Conservation (phyloP, 225 moss, liverwort and hornwort genomes). For the Marchantia paleacea region DNA sequence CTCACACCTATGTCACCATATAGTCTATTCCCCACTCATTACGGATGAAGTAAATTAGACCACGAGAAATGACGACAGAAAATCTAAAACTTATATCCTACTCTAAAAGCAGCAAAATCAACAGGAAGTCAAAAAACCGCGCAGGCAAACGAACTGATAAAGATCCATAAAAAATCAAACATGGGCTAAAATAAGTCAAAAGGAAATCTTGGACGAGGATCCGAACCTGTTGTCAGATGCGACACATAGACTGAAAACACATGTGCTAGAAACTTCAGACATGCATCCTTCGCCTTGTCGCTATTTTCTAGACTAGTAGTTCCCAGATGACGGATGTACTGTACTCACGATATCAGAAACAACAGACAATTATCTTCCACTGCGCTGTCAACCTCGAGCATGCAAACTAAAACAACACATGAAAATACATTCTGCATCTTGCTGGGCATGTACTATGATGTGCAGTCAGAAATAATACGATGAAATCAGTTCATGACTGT, state of each 20-base stretch:
- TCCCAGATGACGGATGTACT: constrained; percentile 74
- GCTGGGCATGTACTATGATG: too few species aligned
- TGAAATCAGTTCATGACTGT: too few species aligned
- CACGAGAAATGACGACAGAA: too few species aligned
- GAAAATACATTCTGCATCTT: too few species aligned
- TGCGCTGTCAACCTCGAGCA: neutral
- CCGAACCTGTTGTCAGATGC: constrained; percentile 84
- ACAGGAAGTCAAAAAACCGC: too few species aligned
- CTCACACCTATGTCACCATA: neutral
- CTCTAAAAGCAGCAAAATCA: too few species aligned
- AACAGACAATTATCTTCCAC: neutral
- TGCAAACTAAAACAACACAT: neutral
- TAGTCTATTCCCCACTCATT: neutral
- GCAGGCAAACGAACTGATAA: too few species aligned
- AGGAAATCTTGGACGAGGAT: neutral
- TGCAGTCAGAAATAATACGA: too few species aligned
- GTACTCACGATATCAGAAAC: constrained; percentile 9
- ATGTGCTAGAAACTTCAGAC: constrained; percentile 73
- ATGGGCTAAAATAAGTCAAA: neutral
- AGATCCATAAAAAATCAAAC: too few species aligned
- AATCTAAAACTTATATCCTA: too few species aligned
- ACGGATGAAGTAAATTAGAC: neutral
- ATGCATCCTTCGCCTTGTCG: constrained; percentile 60
- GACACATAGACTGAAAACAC: constrained; percentile 86
- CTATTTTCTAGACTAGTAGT: constrained; percentile 41